Evolutionary conservation across 176 grass and related monocot genomes (phyloP).

Genomic region (Musa troglodytarum): DNA sequence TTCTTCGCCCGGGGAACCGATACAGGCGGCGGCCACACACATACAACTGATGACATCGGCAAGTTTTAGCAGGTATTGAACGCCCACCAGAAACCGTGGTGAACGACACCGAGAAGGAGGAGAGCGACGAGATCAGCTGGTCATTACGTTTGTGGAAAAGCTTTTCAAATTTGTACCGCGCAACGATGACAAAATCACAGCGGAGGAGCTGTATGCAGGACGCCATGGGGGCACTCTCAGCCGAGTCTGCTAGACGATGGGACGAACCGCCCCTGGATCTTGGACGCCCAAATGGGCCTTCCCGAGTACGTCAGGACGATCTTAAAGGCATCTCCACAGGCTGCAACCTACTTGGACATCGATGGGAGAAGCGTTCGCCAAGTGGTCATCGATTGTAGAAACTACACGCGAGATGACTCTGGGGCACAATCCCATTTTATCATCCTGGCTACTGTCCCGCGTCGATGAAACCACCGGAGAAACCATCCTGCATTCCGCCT

Average conservation of each 20-base stretch:
- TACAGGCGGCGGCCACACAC: too few relatives aligned
- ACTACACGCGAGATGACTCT: neutral
- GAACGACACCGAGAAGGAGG: too few relatives aligned
- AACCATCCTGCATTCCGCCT: constrained; percentile 25
- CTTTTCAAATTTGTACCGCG: too few relatives aligned
- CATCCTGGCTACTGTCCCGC: neutral
- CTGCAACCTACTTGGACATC: neutral
- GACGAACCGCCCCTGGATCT: constrained; percentile 4
- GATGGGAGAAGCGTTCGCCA: constrained; percentile 23
- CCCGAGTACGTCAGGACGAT: constrained; percentile 21
- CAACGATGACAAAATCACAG: too few relatives aligned
- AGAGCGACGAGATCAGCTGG: too few relatives aligned
- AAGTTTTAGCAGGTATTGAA: too few relatives aligned
- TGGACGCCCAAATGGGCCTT: constrained; percentile 15
- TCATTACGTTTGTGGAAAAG: too few relatives aligned
- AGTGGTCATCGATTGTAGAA: constrained; percentile 11
- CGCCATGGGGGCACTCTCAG: neutral
- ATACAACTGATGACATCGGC: too few relatives aligned
- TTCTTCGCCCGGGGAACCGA: neutral
- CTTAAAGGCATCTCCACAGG: neutral
- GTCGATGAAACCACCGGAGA: neutral
- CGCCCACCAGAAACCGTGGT: too few relatives aligned
- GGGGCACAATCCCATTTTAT: neutral
- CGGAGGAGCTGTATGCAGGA: too few relatives aligned
- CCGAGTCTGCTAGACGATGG: too few relatives aligned